Conservation (phyloP, 1,284 basidiomycete species). For the Hymenochaete sp. region DNA sequence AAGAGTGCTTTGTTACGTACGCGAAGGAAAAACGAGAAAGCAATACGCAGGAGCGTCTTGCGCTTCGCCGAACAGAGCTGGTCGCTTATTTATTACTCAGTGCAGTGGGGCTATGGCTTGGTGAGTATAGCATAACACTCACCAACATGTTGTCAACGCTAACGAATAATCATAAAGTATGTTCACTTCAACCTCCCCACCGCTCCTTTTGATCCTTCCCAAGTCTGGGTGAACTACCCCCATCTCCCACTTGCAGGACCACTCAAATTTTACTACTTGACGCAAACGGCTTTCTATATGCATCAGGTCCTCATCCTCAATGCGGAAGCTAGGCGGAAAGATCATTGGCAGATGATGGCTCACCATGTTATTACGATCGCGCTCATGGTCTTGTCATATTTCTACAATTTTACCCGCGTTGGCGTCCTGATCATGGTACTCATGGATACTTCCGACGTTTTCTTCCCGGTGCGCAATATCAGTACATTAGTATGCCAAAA, state of each 20-base stretch:
- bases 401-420: conserved; percentile 77
- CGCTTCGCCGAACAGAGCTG: conserved; percentile 96
- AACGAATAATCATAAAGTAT: conserved; percentile 42
- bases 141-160: conserved; percentile 12
- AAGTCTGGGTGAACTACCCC: conserved; percentile 81
- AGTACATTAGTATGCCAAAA: no score
- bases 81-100: conserved; percentile 73
- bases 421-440: conserved; percentile 84
- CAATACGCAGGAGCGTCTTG: conserved; percentile 62
- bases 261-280: conserved; percentile 88
- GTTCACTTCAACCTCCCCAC: conserved; percentile 71
- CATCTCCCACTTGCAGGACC: conserved; percentile 68
- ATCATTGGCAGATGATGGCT: conserved; percentile 92
- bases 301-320: conserved; percentile 91
- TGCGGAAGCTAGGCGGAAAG: conserved; percentile 87
- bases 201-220: conserved; percentile 51
- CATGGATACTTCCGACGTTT: conserved; percentile 92
- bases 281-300: conserved; percentile 87
- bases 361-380: conserved; percentile 89
- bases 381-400: conserved; percentile 75
- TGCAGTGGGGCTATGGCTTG: conserved; percentile 72
- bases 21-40: conserved; percentile 35
- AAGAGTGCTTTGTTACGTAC: conserved; percentile 19
- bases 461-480: conserved; percentile 66
- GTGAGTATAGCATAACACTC: conserved; percentile 44